phyloP scores from a whole-genome alignment of 306 rosid species.

The Clitoria ternatea region DNA sequence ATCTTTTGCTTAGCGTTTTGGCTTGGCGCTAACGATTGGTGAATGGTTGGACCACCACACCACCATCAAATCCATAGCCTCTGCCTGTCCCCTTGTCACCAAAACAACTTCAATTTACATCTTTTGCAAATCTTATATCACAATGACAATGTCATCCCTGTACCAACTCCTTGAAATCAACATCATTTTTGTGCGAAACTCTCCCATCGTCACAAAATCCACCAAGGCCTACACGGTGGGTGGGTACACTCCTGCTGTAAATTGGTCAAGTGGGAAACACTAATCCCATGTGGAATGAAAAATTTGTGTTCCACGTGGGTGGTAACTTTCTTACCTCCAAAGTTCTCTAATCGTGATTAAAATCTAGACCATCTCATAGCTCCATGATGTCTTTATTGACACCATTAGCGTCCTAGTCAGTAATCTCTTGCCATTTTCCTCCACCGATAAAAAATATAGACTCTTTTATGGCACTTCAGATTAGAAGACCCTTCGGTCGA shows the following conservation, averaged over 20 bases:
- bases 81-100: too few species aligned
- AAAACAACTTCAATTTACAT: too few species aligned
- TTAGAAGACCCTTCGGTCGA: slow-evolving; percentile 74
- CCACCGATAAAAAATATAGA: slow-evolving; percentile 38
- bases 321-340: slow-evolving; percentile 34
- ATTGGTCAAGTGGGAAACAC: slow-evolving; percentile 42
- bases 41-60: too few species aligned
- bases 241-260: slow-evolving; percentile 66
- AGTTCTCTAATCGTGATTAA: slow-evolving; percentile 50
- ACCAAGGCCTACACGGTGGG: slow-evolving; percentile 59
- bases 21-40: too few species aligned
- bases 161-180: slow-evolving; percentile 61
- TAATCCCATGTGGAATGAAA: slow-evolving; percentile 78
- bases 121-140: too few species aligned
- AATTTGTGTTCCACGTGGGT: slow-evolving; percentile 64
- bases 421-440: slow-evolving; percentile 45
- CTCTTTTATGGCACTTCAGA: slow-evolving; percentile 52
- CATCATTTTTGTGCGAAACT: slow-evolving; percentile 61
- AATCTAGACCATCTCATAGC: slow-evolving; percentile 48
- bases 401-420: slow-evolving; percentile 39
- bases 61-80: background rate
- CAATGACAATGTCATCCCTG: too few species aligned
- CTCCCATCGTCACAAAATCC: slow-evolving; percentile 40
- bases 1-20: too few species aligned
- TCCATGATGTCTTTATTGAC: slow-evolving; percentile 53